These are phyloP conservation scores for sorghum (Sorghum bicolor) DNA, from an alignment of 176 grass and related monocot species.

Conservation along the genomic window Sorghum_bicolor_NCBIv3 NC_012873.2:63648001-63648500, in stretches of 20 bases:
- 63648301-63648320: neutral
- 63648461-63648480: neutral
- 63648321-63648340: neutral
- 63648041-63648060: constrained; percentile 1
- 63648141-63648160: constrained; percentile 14
- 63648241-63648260: neutral
- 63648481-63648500: neutral
- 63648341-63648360: neutral
- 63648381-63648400: neutral
- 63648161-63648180: neutral
- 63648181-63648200: neutral
- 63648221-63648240: neutral
- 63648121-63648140: constrained; percentile 7
- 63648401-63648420: no score
- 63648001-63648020: constrained; percentile 11
- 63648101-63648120: constrained; percentile 3
- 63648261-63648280: neutral
- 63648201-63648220: neutral
- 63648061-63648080: neutral
- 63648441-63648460: neutral
- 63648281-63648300: neutral
- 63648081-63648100: neutral
- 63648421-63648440: neutral
- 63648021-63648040: neutral
- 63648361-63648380: neutral